Conservation (phyloP, 371 early-diverging fungal genomes). For the Mucor indicus region DNA sequence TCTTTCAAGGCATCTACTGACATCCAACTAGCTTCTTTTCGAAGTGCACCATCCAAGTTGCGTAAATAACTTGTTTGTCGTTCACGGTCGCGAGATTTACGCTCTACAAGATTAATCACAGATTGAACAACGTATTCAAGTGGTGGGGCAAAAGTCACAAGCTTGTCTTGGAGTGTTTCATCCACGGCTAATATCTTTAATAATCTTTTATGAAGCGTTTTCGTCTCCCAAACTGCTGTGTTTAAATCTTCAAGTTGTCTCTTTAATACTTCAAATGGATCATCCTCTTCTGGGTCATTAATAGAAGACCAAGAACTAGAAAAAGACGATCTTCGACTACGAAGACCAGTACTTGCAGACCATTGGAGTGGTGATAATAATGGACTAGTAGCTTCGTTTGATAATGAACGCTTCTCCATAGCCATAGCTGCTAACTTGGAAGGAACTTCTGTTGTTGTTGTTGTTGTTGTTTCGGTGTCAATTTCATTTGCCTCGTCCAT, state of each 20-base stretch:
- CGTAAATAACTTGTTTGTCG: slow-evolving; percentile 40
- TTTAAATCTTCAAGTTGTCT: slow-evolving; percentile 47
- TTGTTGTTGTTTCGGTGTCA: too few relatives aligned
- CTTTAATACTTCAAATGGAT: slow-evolving; percentile 48
- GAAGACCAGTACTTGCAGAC: slow-evolving; percentile 33
- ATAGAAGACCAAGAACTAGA: slow-evolving; percentile 39
- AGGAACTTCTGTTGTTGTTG: slow-evolving; percentile 7
- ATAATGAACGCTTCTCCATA: slow-evolving; percentile 22
- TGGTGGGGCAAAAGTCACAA: slow-evolving; percentile 39
- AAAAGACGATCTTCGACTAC: slow-evolving; percentile 41
- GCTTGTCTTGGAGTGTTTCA: slow-evolving; percentile 32
- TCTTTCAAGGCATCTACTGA: slow-evolving; percentile 33
- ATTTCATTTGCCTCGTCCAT: slow-evolving; percentile 7
- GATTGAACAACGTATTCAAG: slow-evolving; percentile 45
- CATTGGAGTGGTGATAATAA: slow-evolving; percentile 30
- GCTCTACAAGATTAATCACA: slow-evolving; percentile 36
- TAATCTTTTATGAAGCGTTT: slow-evolving; percentile 45
- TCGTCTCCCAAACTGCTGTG: slow-evolving; percentile 47
- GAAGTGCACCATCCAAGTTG: slow-evolving; percentile 30
- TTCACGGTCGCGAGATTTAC: slow-evolving; percentile 45
- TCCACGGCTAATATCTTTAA: slow-evolving; percentile 37
- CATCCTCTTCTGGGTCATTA: slow-evolving; percentile 39
- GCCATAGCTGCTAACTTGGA: slow-evolving; percentile 36
- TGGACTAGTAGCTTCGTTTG: slow-evolving; percentile 14
- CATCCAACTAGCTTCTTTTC: slow-evolving; percentile 42